Evolutionary conservation across 768 basidiomycete species (phyloP).

Genomic region (Termitomyces sp.): DNA sequence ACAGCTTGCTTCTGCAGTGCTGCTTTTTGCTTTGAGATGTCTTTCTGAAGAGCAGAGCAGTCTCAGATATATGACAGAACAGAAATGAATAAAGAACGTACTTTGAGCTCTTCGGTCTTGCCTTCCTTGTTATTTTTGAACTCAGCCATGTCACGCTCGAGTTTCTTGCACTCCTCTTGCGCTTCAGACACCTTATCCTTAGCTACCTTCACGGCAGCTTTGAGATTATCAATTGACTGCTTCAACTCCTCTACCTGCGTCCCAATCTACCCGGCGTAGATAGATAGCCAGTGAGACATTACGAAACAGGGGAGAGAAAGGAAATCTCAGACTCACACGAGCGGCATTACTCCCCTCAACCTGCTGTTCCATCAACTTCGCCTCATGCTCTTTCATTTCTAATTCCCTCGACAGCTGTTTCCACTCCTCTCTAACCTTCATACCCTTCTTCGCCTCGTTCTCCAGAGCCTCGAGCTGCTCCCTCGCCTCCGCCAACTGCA

Average conservation of each 20-base stretch:
- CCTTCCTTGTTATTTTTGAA: slow-evolving; percentile 99
- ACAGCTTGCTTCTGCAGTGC: slow-evolving; percentile 79
- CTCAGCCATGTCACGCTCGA: slow-evolving; percentile 97
- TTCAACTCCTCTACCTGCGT: slow-evolving; percentile 76
- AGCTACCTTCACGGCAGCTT: slow-evolving; percentile 55
- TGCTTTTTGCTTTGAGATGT: slow-evolving; percentile 78
- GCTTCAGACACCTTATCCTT: slow-evolving; percentile 77
- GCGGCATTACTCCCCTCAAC: slow-evolving; percentile 87
- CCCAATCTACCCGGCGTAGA: slow-evolving; percentile 54
- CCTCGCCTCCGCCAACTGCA: slow-evolving; percentile 48
- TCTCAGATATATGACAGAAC: background rate
- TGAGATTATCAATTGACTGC: slow-evolving; percentile 56
- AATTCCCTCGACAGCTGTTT: slow-evolving; percentile 57
- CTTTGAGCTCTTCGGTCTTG: slow-evolving; percentile 93
- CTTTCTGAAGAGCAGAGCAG: slow-evolving; percentile 42
- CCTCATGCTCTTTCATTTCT: slow-evolving; percentile 89
- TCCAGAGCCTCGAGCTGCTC: slow-evolving; percentile 48
- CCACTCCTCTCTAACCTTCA: slow-evolving; percentile 60
- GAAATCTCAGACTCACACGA: slow-evolving; percentile 49
- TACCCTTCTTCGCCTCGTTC: slow-evolving; percentile 48
- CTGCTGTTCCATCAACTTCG: slow-evolving; percentile 78
- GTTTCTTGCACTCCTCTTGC: slow-evolving; percentile 73
- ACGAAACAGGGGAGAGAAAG: background rate
- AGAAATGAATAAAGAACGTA: slow-evolving; percentile 24
- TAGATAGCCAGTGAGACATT: background rate